phyloP scores from a whole-genome alignment of 768 basidiomycete genomes.

The Hebeloma cylindrosporum region DNA sequence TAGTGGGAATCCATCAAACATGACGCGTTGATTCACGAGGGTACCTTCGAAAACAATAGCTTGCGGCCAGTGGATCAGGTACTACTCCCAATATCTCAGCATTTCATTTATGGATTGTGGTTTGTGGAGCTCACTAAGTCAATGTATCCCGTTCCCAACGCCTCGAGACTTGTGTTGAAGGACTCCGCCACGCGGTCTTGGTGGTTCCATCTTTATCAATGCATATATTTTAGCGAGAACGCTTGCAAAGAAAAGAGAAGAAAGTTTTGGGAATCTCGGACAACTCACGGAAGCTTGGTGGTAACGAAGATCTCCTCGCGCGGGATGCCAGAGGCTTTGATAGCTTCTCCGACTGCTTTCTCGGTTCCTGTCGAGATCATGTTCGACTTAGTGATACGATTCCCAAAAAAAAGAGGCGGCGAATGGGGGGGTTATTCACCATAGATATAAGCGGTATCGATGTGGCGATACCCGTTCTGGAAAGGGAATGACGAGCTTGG shows the following conservation, averaged over 20 bases:
- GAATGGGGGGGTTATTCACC: slow-evolving; percentile 15
- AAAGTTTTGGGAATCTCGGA: background rate
- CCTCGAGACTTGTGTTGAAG: slow-evolving; percentile 41
- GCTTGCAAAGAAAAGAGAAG: background rate
- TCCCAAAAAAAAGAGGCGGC: background rate
- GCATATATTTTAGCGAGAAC: background rate
- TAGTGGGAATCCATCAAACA: slow-evolving; percentile 12
- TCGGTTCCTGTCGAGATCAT: slow-evolving; percentile 35
- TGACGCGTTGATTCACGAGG: no score
- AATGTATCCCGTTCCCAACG: slow-evolving; percentile 45
- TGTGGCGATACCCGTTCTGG: slow-evolving; percentile 42
- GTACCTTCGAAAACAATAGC: no score
- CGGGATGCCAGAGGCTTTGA: slow-evolving; percentile 48
- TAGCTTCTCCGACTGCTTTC: slow-evolving; percentile 40
- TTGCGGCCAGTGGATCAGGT: slow-evolving; percentile 54
- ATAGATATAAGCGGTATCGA: slow-evolving; percentile 41
- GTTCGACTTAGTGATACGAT: background rate
- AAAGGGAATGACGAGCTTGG: no score
- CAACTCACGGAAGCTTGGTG: slow-evolving; percentile 44
- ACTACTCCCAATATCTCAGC: no score
- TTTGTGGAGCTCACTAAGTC: slow-evolving; percentile 41
- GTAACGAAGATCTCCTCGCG: slow-evolving; percentile 50
- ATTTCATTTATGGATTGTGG: no score
- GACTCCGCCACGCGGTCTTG: slow-evolving; percentile 37
- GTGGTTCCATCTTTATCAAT: slow-evolving; percentile 35